Base-by-base conservation (phyloP, 768 basidiomycete genomes). In the Kwoniella dendrophila region DNA sequence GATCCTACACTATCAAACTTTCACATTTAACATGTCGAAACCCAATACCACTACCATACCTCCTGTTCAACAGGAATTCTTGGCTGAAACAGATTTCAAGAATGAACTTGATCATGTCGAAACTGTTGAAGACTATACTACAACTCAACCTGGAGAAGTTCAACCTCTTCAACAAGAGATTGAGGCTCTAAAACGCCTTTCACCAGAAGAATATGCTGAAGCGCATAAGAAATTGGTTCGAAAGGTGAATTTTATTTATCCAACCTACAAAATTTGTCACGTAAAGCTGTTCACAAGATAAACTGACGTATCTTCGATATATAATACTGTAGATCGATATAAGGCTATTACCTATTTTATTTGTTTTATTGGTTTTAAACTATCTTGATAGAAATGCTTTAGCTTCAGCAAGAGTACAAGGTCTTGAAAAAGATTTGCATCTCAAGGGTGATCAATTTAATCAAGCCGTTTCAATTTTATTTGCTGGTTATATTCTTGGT, bases 321-420 rank as follows among this genome's bases (percentile, higher is more conserved):
- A 20, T 40, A 2, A 14, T 16, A 40, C 14, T 18, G 44, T 51
- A 68, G 72, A 59, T 73, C 43, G 72, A 73, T 58, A 29, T 44
- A 1, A 47, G 65, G 5, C 56, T 73, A 3, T 45, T 73, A 11
- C 72, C 72, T 1, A 56, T 36, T 0, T 51, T 73, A 10, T 73
- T 69, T 45, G 30, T 59, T 38, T 43, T 67, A 8, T 36, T 67
- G 36, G 48, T 67, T 27, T 62, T 71, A 16, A 71, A 74, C 58
- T 74, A 70, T 55, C 55, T 61, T 44, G 70, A 63, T 64, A 47
- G 70, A 32, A 74, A 74, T 41, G 70, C 73, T 3, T 64, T 74
- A 4, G 70, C 70, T 48, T 71, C 67, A 53, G 56, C 72, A 4
- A 63, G 74, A 29, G 72, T 75, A 20, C 70, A 68, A 18, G 69